Conservation (phyloP, 805 yeast genomes). For the Candida dendrica region DNA sequence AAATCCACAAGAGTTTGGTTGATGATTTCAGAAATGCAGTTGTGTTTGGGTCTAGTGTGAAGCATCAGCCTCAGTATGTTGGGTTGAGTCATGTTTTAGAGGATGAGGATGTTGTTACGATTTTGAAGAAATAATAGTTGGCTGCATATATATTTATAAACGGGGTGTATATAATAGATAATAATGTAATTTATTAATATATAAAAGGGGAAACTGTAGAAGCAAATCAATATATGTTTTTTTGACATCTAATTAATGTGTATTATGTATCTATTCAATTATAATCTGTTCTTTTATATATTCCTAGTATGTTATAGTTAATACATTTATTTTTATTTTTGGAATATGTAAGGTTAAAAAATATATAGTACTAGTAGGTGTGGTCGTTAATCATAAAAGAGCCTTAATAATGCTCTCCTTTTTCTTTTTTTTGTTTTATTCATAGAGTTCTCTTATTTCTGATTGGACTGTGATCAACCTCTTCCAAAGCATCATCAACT, state of each 20-base stretch:
- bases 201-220: neutral
- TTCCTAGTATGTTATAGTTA: neutral
- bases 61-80: slow-evolving; percentile 96
- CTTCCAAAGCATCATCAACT: slow-evolving; percentile 16
- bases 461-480: slow-evolving; percentile 12
- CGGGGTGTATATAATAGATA: neutral
- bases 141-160: neutral
- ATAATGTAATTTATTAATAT: neutral
- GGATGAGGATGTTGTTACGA: slow-evolving; percentile 97
- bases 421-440: neutral
- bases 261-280: no score
- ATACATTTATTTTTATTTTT: neutral
- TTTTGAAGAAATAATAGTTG: slow-evolving; percentile 55
- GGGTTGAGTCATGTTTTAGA: slow-evolving; percentile 77
- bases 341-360: neutral
- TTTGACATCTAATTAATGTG: no score
- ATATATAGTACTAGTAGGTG: no score
- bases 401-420: neutral
- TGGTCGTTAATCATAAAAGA: no score
- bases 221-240: no score
- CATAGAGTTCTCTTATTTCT: slow-evolving; percentile 10
- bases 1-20: slow-evolving; percentile 89
- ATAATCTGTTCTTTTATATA: no score
- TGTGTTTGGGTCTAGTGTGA: slow-evolving; percentile 90
- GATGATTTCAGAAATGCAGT: slow-evolving; percentile 90